phyloP scores from a whole-genome alignment of 768 basidiomycete genomes.

The Plicaturopsis crispa region DNA sequence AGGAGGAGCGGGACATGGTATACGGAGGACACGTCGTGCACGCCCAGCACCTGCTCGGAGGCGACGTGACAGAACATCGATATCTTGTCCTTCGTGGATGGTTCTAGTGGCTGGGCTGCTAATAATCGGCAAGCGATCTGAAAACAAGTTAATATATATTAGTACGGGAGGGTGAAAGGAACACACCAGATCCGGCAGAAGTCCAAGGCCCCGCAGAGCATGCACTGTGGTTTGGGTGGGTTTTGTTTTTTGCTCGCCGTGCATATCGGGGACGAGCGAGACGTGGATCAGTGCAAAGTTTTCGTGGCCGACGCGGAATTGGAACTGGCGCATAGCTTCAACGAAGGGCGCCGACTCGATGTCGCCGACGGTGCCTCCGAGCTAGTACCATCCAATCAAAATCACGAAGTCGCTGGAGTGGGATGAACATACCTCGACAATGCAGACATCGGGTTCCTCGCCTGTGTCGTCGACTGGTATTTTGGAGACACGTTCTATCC shows the following conservation, averaged over 20 bases:
- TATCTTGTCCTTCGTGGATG: conserved; percentile 88
- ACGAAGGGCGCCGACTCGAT: conserved; percentile 98
- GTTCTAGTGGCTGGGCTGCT: conserved; percentile 72
- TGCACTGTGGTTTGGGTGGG: conserved; percentile 97
- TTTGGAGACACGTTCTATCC: conserved; percentile 93
- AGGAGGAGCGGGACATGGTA: conserved; percentile 95
- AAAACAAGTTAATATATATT: neutral
- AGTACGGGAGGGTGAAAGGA: neutral
- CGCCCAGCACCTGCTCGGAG: conserved; percentile 84
- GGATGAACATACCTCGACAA: conserved; percentile 67
- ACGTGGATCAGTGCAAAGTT: conserved; percentile 98
- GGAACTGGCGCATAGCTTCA: conserved; percentile 99
- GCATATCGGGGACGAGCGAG: conserved; percentile 96
- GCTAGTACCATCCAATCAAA: conserved; percentile 34
- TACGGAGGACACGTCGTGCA: conserved; percentile 93
- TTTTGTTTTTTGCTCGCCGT: conserved; percentile 98
- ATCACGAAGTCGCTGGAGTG: neutral
- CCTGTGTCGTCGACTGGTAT: conserved; percentile 93
- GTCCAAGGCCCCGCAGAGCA: conserved; percentile 84
- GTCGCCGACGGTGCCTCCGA: conserved; percentile 97
- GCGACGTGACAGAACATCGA: conserved; percentile 99
- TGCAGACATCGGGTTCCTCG: conserved; percentile 92
- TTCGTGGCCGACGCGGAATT: conserved; percentile 93
- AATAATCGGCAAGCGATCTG: conserved; percentile 92
- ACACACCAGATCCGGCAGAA: conserved; percentile 86